Percentiles rank a stretch among this genome's conserved stretches.
phyloP scores from a whole-genome alignment of 2,329 filamentous ascomycete species.

The Cytospora paraplurivora region DNA sequence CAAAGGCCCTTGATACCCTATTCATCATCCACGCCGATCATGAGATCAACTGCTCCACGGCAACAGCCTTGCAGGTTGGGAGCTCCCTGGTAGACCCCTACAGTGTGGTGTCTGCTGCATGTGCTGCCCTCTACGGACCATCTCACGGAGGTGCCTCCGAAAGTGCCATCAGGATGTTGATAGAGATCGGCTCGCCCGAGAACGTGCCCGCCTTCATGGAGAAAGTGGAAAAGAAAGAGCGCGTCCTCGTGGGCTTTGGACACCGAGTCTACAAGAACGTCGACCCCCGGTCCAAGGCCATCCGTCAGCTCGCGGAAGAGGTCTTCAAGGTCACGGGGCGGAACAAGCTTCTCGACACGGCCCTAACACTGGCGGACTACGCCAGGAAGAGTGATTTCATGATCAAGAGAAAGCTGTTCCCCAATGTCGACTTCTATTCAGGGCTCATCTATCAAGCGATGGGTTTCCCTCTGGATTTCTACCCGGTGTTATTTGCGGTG shows the following conservation, averaged over 20 bases:
- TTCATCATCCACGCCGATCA: slow-evolving; percentile 61
- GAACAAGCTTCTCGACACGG: slow-evolving; percentile 54
- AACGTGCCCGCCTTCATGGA: slow-evolving; percentile 54
- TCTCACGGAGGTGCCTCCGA: slow-evolving; percentile 63
- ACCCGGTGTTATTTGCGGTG: slow-evolving; percentile 54
- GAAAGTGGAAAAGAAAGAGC: slow-evolving; percentile 52
- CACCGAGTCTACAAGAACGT: slow-evolving; percentile 58
- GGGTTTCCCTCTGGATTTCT: slow-evolving; percentile 56
- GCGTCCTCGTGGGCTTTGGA: slow-evolving; percentile 57
- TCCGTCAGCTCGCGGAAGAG: slow-evolving; percentile 51
- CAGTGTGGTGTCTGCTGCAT: slow-evolving; percentile 53
- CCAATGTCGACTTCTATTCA: slow-evolving; percentile 56
- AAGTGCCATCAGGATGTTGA: slow-evolving; percentile 56
- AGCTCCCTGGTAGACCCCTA: slow-evolving; percentile 59
- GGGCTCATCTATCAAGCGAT: slow-evolving; percentile 56
- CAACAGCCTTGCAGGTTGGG: slow-evolving; percentile 58
- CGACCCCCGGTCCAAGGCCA: slow-evolving; percentile 54
- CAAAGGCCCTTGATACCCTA: slow-evolving; percentile 53
- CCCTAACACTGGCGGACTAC: slow-evolving; percentile 48
- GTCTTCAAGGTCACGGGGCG: slow-evolving; percentile 53
- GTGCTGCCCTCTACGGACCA: slow-evolving; percentile 57
- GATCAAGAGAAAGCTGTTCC: slow-evolving; percentile 49
- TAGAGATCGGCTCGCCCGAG: slow-evolving; percentile 52
- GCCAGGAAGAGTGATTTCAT: slow-evolving; percentile 51
- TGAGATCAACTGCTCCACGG: slow-evolving; percentile 60